Evolutionary conservation across 2,329 filamentous ascomycete species (phyloP).

Genomic region (Tympanopsis confertula): DNA sequence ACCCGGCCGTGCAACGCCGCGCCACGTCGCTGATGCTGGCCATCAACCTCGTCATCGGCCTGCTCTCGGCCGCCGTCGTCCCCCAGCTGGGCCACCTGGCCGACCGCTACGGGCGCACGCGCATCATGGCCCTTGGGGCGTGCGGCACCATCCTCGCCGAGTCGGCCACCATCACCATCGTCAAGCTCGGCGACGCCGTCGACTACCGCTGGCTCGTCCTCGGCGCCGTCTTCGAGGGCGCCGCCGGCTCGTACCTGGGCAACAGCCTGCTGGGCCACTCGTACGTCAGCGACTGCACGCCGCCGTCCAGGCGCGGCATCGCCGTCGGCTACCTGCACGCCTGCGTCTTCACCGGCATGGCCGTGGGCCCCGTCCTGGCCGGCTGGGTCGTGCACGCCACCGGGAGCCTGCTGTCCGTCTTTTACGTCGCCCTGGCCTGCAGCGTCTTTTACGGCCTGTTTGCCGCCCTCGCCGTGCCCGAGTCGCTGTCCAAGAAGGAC

Average conservation of each 20-base stretch:
- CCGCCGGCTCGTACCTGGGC: slow-evolving; percentile 80
- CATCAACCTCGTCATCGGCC: slow-evolving; percentile 61
- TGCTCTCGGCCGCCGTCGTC: slow-evolving; percentile 68
- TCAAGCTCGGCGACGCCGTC: slow-evolving; percentile 59
- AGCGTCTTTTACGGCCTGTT: slow-evolving; percentile 66
- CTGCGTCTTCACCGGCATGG: slow-evolving; percentile 78
- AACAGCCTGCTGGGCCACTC: slow-evolving; percentile 68
- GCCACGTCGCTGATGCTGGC: slow-evolving; percentile 71
- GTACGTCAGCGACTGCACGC: slow-evolving; percentile 80
- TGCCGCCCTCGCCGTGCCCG: slow-evolving; percentile 62
- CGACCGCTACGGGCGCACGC: slow-evolving; percentile 73
- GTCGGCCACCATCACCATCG: slow-evolving; percentile 65
- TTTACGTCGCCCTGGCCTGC: slow-evolving; percentile 67
- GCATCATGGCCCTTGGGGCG: slow-evolving; percentile 61
- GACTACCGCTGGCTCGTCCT: slow-evolving; percentile 71
- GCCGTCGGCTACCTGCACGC: slow-evolving; percentile 85
- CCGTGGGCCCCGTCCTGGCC: slow-evolving; percentile 71
- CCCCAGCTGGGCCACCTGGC: slow-evolving; percentile 78
- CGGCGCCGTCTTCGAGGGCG: slow-evolving; percentile 67
- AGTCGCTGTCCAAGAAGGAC: slow-evolving; percentile 67
- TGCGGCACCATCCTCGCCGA: slow-evolving; percentile 66
- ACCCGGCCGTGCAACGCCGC: slow-evolving; percentile 64
- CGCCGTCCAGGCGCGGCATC: slow-evolving; percentile 67
- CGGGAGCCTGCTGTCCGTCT: slow-evolving; percentile 66
- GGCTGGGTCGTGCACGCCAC: slow-evolving; percentile 70